These are phyloP conservation scores for Penicillium bialowiezense DNA, from an alignment of 495 filamentous ascomycete species.

Conservation along the genomic window DNA sequence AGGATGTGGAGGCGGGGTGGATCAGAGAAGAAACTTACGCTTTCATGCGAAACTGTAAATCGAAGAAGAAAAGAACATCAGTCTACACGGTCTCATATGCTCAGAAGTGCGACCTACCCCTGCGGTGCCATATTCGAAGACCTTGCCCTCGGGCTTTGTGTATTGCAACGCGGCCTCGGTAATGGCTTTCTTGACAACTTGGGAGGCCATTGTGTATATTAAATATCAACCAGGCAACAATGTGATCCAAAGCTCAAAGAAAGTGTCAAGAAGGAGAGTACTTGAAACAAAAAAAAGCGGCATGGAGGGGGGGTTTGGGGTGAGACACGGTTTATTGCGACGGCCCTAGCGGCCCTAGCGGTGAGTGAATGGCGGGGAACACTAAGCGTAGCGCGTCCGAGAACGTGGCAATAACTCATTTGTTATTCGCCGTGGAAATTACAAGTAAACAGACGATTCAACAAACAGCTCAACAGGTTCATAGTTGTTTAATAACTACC, in stretches of 20 bases:
- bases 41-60: slow-evolving; percentile 70
- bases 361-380: slow-evolving; percentile 23
- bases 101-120: slow-evolving; percentile 56
- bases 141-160: slow-evolving; percentile 64
- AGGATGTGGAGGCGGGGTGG: slow-evolving; percentile 36
- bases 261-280: slow-evolving; percentile 8
- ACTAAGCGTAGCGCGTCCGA: neutral
- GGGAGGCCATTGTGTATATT: slow-evolving; percentile 42
- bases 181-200: slow-evolving; percentile 44
- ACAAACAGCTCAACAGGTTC: too few relatives aligned
- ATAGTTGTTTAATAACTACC: too few relatives aligned
- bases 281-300: slow-evolving; percentile 28
- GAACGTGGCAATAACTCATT: slow-evolving; percentile 15
- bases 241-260: neutral
- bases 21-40: slow-evolving; percentile 52
- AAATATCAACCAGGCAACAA: slow-evolving; percentile 7
- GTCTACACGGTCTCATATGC: slow-evolving; percentile 7
- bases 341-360: slow-evolving; percentile 28
- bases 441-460: slow-evolving; percentile 6
- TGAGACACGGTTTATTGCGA: slow-evolving; percentile 33
- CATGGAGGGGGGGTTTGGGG: slow-evolving; percentile 25
- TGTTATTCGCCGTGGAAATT: slow-evolving; percentile 14
- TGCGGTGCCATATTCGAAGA: slow-evolving; percentile 93
- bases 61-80: slow-evolving; percentile 16
- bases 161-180: slow-evolving; percentile 43